Evolutionary conservation across 768 basidiomycete genomes (phyloP).

Genomic region (Auriscalpium vulgare): DNA sequence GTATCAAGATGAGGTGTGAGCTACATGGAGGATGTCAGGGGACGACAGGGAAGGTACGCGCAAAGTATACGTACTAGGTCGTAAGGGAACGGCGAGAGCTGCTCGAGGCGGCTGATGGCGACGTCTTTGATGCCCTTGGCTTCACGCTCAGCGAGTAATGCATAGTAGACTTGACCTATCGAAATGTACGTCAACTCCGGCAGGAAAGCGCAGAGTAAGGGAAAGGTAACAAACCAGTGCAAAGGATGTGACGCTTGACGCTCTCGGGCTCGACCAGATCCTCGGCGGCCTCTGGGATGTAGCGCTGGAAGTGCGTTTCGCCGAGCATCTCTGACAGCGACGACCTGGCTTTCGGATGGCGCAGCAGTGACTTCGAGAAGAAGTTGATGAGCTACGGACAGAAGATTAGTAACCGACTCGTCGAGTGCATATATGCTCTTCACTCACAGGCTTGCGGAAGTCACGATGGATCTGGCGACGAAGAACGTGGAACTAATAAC

Average conservation of each 20-base stretch:
- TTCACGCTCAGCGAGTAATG: conserved; percentile 84
- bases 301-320: conserved; percentile 89
- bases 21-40: conserved; percentile 29
- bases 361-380: conserved; percentile 95
- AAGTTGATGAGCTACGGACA: conserved; percentile 69
- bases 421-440: background rate
- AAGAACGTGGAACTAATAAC: conserved; percentile 81
- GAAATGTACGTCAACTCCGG: background rate
- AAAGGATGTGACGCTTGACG: conserved; percentile 87
- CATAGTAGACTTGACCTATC: conserved; percentile 87
- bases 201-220: too few relatives aligned
- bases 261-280: conserved; percentile 71
- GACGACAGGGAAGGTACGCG: background rate
- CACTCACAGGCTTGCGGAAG: conserved; percentile 87
- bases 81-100: conserved; percentile 95
- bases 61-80: conserved; percentile 55
- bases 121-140: conserved; percentile 87
- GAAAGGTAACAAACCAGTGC: conserved; percentile 45
- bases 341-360: conserved; percentile 89
- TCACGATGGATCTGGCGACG: conserved; percentile 96
- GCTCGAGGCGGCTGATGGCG: conserved; percentile 91
- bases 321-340: conserved; percentile 81
- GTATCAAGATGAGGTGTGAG: conserved; percentile 90
- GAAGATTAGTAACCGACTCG: background rate
- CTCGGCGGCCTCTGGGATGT: conserved; percentile 79